Percentiles rank a stretch among this genome's conserved stretches.
Conservation (phyloP, 345 rosid genomes). For the Balakata baccata region DNA sequence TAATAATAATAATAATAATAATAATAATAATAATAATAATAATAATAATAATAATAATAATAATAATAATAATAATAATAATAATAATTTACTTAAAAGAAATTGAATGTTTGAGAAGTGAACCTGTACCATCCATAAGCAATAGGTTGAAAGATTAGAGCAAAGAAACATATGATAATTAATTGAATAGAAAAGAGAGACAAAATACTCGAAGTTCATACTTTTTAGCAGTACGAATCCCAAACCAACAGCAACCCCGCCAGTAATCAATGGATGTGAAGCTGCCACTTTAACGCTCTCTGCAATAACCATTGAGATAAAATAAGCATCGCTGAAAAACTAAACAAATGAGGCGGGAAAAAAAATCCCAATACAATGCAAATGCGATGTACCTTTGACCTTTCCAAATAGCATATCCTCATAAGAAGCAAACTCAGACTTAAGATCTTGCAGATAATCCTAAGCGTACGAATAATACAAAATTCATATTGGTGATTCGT, state of each 20-base stretch:
- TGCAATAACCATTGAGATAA: slow-evolving; percentile 26
- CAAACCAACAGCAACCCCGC: slow-evolving; percentile 51
- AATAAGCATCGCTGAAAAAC: background rate
- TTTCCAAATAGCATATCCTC: slow-evolving; percentile 55
- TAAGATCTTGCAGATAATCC: slow-evolving; percentile 55
- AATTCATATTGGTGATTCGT: background rate
- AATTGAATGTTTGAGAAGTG: background rate
- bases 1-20: too few relatives aligned
- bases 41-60: too few relatives aligned
- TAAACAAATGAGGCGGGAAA: background rate
- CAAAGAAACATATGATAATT: background rate
- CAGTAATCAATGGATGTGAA: slow-evolving; percentile 54
- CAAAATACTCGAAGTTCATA: slow-evolving; percentile 26
- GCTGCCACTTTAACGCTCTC: slow-evolving; percentile 69
- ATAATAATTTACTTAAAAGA: background rate
- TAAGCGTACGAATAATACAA: slow-evolving; percentile 22
- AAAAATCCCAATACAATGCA: background rate
- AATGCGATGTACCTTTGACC: slow-evolving; percentile 56
- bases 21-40: too few relatives aligned
- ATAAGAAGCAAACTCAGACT: slow-evolving; percentile 49
- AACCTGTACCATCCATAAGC: too few relatives aligned
- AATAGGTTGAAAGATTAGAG: too few relatives aligned
- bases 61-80: too few relatives aligned
- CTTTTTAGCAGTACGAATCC: slow-evolving; percentile 61
- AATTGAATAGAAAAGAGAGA: background rate